Percentiles rank a stretch among this genome's conserved stretches.
phyloP scores from a whole-genome alignment of 805 yeast genomes.

The Zygosaccharomyces pseudorouxii region DNA sequence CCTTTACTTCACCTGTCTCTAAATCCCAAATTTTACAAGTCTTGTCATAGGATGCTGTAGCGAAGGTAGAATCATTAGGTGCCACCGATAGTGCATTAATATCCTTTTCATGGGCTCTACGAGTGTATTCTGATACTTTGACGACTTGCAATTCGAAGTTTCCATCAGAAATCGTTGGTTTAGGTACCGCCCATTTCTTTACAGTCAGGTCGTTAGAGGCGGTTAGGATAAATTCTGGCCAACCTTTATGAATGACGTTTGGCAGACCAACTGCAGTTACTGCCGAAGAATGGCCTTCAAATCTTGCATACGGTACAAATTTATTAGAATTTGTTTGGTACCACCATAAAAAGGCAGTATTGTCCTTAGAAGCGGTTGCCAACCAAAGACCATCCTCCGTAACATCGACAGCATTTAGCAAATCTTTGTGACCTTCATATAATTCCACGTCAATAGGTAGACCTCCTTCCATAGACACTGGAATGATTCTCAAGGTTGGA shows the following conservation, averaged over 20 bases:
- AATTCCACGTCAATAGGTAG: conserved; percentile 55
- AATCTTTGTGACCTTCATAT: conserved; percentile 78
- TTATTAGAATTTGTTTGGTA: conserved; percentile 43
- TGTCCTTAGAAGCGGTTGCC: conserved; percentile 88
- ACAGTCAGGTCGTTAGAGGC: conserved; percentile 82
- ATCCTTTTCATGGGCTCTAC: conserved; percentile 96
- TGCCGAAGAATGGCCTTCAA: conserved; percentile 82
- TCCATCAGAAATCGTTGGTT: conserved; percentile 21
- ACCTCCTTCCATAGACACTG: conserved; percentile 23
- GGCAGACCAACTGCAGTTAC: conserved; percentile 81
- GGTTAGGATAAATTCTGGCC: conserved; percentile 71
- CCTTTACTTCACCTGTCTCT: conserved; percentile 80
- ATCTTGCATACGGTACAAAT: conserved; percentile 50
- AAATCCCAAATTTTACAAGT: conserved; percentile 86
- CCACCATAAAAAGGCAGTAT: conserved; percentile 79
- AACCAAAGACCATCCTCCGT: conserved; percentile 83
- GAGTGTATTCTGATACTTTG: conserved; percentile 73
- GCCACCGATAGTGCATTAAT: conserved; percentile 85
- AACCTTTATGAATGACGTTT: conserved; percentile 39
- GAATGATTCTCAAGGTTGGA: conserved; percentile 74
- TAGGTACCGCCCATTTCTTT: conserved; percentile 77
- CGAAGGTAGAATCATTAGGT: conserved; percentile 85
- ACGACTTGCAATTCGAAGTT: conserved; percentile 35
- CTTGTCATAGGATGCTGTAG: conserved; percentile 93
- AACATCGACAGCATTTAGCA: conserved; percentile 74